Percentiles rank a stretch among this genome's conserved stretches.
These are phyloP conservation scores for Datura wrightii DNA, from an alignment of 257 asterid species.

Conservation along the genomic window DNA sequence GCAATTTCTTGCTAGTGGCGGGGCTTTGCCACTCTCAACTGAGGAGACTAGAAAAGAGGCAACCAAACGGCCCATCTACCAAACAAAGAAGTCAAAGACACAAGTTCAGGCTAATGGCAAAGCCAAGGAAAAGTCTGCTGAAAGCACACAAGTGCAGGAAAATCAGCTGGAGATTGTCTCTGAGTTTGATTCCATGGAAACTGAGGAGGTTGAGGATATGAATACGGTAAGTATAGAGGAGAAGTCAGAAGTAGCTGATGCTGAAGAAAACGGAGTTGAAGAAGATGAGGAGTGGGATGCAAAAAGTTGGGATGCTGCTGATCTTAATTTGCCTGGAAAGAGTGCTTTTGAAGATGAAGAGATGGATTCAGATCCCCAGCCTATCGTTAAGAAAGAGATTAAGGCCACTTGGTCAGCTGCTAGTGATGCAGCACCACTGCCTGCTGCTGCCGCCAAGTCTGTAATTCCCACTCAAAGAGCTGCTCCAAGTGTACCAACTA, in stretches of 20 bases:
- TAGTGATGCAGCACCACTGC: constrained; percentile 47
- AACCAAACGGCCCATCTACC: constrained; percentile 72
- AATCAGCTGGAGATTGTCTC: constrained; percentile 45
- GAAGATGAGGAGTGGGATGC: constrained; percentile 96
- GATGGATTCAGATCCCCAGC: constrained; percentile 75
- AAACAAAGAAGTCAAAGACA: constrained; percentile 75
- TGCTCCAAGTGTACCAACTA: constrained; percentile 35
- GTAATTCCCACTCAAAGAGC: constrained; percentile 39
- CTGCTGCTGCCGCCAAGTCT: constrained; percentile 48
- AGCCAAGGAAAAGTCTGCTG: constrained; percentile 49
- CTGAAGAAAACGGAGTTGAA: constrained; percentile 63
- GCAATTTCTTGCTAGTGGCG: constrained; percentile 73
- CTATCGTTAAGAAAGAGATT: constrained; percentile 54
- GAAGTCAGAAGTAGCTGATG: constrained; percentile 48
- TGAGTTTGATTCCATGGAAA: constrained; percentile 51
- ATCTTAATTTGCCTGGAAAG: constrained; percentile 77
- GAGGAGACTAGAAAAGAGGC: constrained; percentile 62
- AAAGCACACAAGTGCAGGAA: constrained; percentile 49
- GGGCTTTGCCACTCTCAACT: constrained; percentile 47
- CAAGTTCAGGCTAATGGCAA: constrained; percentile 70
- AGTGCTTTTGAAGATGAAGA: constrained; percentile 90
- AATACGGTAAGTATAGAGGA: constrained; percentile 44
- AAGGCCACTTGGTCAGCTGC: constrained; percentile 48
- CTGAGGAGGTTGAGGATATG: constrained; percentile 39
- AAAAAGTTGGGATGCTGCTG: constrained; percentile 94